These are phyloP conservation scores for Ilyonectria sp. DNA, from an alignment of 2,329 filamentous ascomycete genomes.

Conservation along the genomic window DNA sequence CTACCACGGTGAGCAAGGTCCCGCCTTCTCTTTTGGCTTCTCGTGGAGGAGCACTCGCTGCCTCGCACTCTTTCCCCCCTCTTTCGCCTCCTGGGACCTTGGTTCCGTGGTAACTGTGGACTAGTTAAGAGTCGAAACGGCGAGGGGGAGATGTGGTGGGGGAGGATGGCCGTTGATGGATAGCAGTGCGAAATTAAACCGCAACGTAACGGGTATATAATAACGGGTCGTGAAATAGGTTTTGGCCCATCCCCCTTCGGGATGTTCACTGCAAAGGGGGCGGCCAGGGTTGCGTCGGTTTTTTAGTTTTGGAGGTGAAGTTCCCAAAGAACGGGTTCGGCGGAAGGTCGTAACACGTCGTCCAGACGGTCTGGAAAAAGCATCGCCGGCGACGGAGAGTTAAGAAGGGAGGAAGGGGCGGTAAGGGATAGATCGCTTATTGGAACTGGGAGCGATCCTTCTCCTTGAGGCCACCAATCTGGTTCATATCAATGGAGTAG, in stretches of 20 bases:
- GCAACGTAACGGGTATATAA: constrained; percentile 51
- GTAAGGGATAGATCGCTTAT: constrained; percentile 43
- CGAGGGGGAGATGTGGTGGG: constrained; percentile 36
- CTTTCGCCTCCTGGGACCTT: constrained; percentile 36
- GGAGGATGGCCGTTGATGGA: constrained; percentile 42
- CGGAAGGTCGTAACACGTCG: constrained; percentile 44
- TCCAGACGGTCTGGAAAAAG: constrained; percentile 46
- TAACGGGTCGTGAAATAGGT: constrained; percentile 47
- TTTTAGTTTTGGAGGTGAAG: constrained; percentile 34
- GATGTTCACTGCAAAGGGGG: constrained; percentile 33
- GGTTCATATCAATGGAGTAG: constrained; percentile 94
- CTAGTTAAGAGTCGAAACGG: constrained; percentile 26
- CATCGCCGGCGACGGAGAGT: constrained; percentile 46
- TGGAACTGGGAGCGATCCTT: constrained; percentile 72
- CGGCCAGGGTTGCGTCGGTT: constrained; percentile 39
- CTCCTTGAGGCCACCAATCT: constrained; percentile 95
- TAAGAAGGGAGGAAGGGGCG: constrained; percentile 28
- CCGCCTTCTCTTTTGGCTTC: constrained; percentile 29
- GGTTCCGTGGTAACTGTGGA: constrained; percentile 40
- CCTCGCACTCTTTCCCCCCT: constrained; percentile 28
- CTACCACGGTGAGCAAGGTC: constrained; percentile 46
- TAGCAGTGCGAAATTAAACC: constrained; percentile 50
- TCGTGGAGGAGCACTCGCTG: constrained; percentile 35
- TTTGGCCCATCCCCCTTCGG: constrained; percentile 37
- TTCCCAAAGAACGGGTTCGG: constrained; percentile 38